Percentiles rank a stretch among this genome's conserved stretches.
phyloP scores from a whole-genome alignment of 2,329 filamentous ascomycete genomes.

The Celoporthe dispersa region DNA sequence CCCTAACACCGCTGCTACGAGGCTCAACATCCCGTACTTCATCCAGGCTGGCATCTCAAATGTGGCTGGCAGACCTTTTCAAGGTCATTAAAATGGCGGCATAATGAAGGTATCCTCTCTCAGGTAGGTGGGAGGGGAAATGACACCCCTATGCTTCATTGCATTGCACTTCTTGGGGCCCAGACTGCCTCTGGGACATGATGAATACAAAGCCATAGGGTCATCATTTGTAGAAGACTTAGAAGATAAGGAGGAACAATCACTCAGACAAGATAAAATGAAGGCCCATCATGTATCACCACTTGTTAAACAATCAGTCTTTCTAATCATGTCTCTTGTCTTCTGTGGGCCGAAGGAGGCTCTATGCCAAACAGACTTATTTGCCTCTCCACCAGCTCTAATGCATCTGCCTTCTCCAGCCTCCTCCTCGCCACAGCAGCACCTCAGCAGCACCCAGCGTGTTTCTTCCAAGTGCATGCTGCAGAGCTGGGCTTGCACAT shows the following conservation, averaged over 20 bases:
- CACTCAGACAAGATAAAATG: neutral
- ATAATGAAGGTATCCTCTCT: neutral
- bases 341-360: conserved; percentile 25
- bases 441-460: conserved; percentile 2
- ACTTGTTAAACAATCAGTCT: conserved; percentile 3
- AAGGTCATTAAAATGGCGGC: neutral
- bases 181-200: neutral
- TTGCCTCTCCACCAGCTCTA: conserved; percentile 28
- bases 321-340: conserved; percentile 32
- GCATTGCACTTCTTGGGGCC: neutral
- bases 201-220: neutral
- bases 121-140: neutral
- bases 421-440: conserved; percentile 6
- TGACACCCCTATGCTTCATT: neutral
- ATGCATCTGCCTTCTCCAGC: conserved; percentile 27
- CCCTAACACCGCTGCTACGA: no score
- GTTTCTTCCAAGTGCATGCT: conserved; percentile 8
- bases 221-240: neutral
- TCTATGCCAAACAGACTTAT: conserved; percentile 31
- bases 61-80: neutral
- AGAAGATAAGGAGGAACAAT: neutral
- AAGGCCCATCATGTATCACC: neutral
- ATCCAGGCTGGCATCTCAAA: neutral
- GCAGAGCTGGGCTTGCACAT: neutral
- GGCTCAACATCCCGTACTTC: neutral